Percentiles rank a stretch among this genome's conserved stretches.
Evolutionary conservation across 441 rosid species (phyloP).

Genomic region (Gossypium armourianum): DNA sequence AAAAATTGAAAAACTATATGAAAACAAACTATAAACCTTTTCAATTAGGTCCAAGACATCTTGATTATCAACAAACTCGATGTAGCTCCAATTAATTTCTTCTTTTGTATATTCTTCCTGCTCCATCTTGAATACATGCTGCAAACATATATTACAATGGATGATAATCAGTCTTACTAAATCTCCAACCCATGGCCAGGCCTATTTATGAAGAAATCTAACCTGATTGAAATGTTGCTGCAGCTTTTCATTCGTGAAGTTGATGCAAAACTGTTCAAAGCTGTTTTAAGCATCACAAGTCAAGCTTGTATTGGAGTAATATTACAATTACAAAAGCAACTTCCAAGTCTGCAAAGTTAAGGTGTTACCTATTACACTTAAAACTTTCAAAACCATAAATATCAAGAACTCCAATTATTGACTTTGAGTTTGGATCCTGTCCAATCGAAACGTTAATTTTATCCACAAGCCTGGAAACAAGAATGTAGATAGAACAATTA

Average conservation of each 20-base stretch:
- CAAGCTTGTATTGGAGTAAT: not conserved
- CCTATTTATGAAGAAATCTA: constrained; percentile 13
- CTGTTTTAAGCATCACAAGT: constrained; percentile 25
- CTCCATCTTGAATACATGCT: constrained; percentile 99
- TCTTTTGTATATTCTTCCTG: constrained; percentile 97
- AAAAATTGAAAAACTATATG: not conserved
- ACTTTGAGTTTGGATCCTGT: constrained; percentile 91
- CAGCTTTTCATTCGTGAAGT: constrained; percentile 95
- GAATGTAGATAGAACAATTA: constrained; percentile 4
- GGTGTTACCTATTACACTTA: constrained; percentile 70
- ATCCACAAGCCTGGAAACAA: constrained; percentile 73
- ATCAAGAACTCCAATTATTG: constrained; percentile 90
- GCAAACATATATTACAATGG: constrained; percentile 26
- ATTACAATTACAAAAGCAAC: not conserved
- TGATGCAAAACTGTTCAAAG: constrained; percentile 98
- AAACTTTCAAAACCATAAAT: constrained; percentile 98
- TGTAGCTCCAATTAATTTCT: constrained; percentile 99
- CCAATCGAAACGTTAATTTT: constrained; percentile 87
- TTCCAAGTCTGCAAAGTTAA: constrained; percentile 9
- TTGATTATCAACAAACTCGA: constrained; percentile 96
- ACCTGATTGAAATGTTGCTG: constrained; percentile 99
- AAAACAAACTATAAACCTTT: constrained; percentile 40
- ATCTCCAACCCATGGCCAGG: constrained; percentile 9
- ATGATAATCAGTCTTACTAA: constrained; percentile 15
- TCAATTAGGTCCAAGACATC: constrained; percentile 96